A percentile compares a stretch with the other conserved stretches of the same genome.
Evolutionary conservation across 164 flowering plant species (phyloP).

Genomic region (Berberis thunbergii): DNA sequence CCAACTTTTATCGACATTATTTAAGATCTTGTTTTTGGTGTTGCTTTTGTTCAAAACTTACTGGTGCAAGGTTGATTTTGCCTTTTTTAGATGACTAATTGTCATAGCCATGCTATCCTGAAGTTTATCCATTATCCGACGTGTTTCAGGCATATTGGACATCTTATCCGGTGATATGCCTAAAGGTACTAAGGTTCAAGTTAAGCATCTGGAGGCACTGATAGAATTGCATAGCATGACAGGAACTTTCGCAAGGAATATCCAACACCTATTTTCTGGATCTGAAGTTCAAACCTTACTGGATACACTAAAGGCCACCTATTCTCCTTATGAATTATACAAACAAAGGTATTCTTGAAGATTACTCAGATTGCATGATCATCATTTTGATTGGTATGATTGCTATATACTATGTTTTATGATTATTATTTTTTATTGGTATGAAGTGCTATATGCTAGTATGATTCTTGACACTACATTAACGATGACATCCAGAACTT

Average conservation of each 20-base stretch:
- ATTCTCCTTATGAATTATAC: slow-evolving; percentile 74
- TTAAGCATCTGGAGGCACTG: slow-evolving; percentile 82
- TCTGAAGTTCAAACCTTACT: slow-evolving; percentile 54
- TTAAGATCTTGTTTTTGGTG: too few species aligned
- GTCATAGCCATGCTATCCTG: neutral
- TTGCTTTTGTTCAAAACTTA: too few species aligned
- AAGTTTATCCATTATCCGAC: slow-evolving; percentile 7
- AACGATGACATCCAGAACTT: too few species aligned
- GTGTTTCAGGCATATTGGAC: slow-evolving; percentile 70
- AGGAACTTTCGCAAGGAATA: slow-evolving; percentile 76
- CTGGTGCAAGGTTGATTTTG: too few species aligned
- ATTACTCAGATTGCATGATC: neutral
- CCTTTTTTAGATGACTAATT: neutral
- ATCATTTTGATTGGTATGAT: neutral
- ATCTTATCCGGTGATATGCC: slow-evolving; percentile 82
- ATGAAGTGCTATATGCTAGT: too few species aligned
- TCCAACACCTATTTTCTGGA: slow-evolving; percentile 88
- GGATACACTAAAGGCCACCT: slow-evolving; percentile 72
- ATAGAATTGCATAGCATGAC: slow-evolving; percentile 91
- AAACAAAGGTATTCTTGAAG: slow-evolving; percentile 62
- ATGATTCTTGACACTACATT: too few species aligned
- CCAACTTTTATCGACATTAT: too few species aligned
- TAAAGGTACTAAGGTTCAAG: slow-evolving; percentile 75
- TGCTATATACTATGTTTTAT: neutral
- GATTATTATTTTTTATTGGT: too few species aligned